phyloP scores from a whole-genome alignment of 495 filamentous ascomycete genomes.

The Aspergillus bridgeri region DNA sequence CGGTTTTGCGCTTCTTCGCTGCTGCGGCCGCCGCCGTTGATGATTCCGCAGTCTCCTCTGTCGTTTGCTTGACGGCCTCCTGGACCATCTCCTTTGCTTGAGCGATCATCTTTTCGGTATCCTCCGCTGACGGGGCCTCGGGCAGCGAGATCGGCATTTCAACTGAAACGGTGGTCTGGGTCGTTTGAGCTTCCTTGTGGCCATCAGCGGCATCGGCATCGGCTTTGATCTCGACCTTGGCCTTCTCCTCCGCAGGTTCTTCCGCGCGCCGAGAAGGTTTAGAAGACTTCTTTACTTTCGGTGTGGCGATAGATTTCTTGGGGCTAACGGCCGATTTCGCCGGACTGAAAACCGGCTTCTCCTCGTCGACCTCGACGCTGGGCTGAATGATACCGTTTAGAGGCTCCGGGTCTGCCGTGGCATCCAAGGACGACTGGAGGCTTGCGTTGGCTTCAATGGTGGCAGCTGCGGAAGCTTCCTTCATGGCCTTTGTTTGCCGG shows the following conservation, averaged over 20 bases:
- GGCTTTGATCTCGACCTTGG: constrained; percentile 51
- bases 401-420: constrained; percentile 26
- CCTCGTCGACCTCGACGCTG: constrained; percentile 28
- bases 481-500: constrained; percentile 57
- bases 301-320: constrained; percentile 20
- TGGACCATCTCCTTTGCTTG: constrained; percentile 88
- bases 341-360: constrained; percentile 22
- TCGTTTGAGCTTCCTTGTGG: constrained; percentile 58
- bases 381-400: constrained; percentile 23
- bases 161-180: constrained; percentile 73
- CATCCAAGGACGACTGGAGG: constrained; percentile 49
- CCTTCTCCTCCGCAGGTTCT: constrained; percentile 24
- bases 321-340: constrained; percentile 11
- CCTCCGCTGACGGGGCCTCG: constrained; percentile 68
- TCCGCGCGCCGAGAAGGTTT: constrained; percentile 20
- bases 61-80: constrained; percentile 59
- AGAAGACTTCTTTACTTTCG: constrained; percentile 32
- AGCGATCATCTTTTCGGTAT: constrained; percentile 75
- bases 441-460: constrained; percentile 47
- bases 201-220: constrained; percentile 36
- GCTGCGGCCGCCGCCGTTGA: constrained; percentile 31
- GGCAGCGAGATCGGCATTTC: constrained; percentile 67
- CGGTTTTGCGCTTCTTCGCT: constrained; percentile 74
- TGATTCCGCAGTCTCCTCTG: constrained; percentile 30
- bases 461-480: constrained; percentile 45